phyloP scores from a whole-genome alignment of 306 rosid genomes.

The Inga leiocalycina region DNA sequence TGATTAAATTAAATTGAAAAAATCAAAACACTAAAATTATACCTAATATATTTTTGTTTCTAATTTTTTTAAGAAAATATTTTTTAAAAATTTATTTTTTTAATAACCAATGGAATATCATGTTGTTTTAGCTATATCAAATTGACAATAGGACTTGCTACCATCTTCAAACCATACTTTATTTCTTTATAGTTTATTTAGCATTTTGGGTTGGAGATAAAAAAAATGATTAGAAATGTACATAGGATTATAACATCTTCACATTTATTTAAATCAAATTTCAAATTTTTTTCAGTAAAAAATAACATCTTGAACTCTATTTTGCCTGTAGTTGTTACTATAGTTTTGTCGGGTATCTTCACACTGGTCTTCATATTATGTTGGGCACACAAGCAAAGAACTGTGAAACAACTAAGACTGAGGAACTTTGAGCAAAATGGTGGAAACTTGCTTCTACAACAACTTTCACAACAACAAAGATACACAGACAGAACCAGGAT shows the following conservation, averaged over 20 bases:
- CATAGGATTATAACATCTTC: background rate
- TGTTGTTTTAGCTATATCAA: background rate
- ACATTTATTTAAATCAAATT: background rate
- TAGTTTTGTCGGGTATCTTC: background rate
- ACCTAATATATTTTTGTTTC: background rate
- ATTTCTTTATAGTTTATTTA: no score
- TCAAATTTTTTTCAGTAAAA: no score
- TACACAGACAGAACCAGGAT: background rate
- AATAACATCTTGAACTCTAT: background rate
- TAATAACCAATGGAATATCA: no score
- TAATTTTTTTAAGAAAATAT: background rate
- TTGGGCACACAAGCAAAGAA: background rate
- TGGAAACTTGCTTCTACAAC: background rate
- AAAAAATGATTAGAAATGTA: no score
- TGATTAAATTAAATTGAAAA: background rate
- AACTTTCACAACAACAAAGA: background rate
- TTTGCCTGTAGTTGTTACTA: background rate
- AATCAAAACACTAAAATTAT: background rate
- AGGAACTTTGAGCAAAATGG: background rate
- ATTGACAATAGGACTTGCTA: background rate
- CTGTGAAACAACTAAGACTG: background rate
- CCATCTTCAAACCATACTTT: no score
- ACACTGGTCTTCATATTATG: no score
- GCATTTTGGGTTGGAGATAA: background rate
- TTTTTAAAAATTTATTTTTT: no score